Evolutionary conservation across 768 basidiomycete genomes (phyloP).

Genomic region (Hypsizygus marmoreus): DNA sequence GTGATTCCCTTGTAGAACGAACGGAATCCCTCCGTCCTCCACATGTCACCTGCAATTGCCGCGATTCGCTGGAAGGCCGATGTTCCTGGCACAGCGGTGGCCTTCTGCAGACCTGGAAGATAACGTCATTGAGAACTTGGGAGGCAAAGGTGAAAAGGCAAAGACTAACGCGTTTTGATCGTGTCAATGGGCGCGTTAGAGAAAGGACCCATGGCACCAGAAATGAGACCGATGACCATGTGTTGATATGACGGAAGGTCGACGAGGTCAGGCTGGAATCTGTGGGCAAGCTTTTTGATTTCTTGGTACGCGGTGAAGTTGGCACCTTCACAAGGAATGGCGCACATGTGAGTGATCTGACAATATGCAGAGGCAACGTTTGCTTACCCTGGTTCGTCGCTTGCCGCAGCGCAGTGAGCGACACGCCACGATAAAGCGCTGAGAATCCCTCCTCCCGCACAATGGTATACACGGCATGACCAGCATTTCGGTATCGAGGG

Average conservation of each 20-base stretch:
- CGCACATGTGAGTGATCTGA: background rate
- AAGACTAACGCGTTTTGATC: slow-evolving; percentile 84
- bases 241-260: slow-evolving; percentile 95
- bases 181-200: slow-evolving; percentile 96
- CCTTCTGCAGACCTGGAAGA: slow-evolving; percentile 77
- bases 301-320: slow-evolving; percentile 99
- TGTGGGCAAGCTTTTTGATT: slow-evolving; percentile 82
- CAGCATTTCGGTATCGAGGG: slow-evolving; percentile 95
- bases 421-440: slow-evolving; percentile 90
- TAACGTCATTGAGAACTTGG: background rate
- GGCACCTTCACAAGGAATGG: slow-evolving; percentile 56
- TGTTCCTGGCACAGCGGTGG: slow-evolving; percentile 70
- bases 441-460: slow-evolving; percentile 86
- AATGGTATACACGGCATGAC: slow-evolving; percentile 94
- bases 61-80: slow-evolving; percentile 79
- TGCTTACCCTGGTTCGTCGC: slow-evolving; percentile 91
- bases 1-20: slow-evolving; percentile 99
- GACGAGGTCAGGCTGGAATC: slow-evolving; percentile 71
- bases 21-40: slow-evolving; percentile 80
- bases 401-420: slow-evolving; percentile 90
- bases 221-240: slow-evolving; percentile 92
- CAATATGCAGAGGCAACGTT: too few species aligned
- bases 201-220: slow-evolving; percentile 97
- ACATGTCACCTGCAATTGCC: slow-evolving; percentile 89
- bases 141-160: slow-evolving; percentile 1